A percentile compares a stretch with the other conserved stretches of the same genome.
phyloP scores from a whole-genome alignment of 805 yeast species.

The Teunomyces gatunensis region DNA sequence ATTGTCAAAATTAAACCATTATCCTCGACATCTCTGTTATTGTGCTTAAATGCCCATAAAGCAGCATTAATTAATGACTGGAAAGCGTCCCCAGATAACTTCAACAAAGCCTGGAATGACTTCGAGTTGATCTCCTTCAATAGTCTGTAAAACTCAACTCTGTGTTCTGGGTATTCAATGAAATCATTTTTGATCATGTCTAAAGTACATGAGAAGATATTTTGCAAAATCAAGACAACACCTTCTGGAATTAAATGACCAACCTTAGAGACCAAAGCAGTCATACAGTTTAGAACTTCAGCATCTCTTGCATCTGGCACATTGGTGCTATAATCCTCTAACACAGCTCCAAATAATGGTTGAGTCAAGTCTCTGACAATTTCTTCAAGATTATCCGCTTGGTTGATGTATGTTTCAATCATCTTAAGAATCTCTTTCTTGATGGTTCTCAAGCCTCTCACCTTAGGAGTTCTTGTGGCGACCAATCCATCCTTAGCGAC shows the following conservation, averaged over 20 bases:
- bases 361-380: conserved; percentile 79
- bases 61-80: conserved; percentile 89
- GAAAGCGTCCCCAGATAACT: conserved; percentile 89
- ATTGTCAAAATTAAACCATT: conserved; percentile 82
- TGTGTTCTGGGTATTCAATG: conserved; percentile 95
- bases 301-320: conserved; percentile 98
- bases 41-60: conserved; percentile 97
- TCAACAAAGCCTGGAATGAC: conserved; percentile 81
- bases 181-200: conserved; percentile 95
- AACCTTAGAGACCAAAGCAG: conserved; percentile 82
- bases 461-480: conserved; percentile 93
- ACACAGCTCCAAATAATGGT: conserved; percentile 77
- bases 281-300: conserved; percentile 92
- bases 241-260: conserved; percentile 88
- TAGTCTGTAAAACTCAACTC: conserved; percentile 92
- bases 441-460: conserved; percentile 92
- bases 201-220: conserved; percentile 90
- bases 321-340: conserved; percentile 83
- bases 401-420: conserved; percentile 83
- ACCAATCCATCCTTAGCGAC: conserved; percentile 79
- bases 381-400: conserved; percentile 82
- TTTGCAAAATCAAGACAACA: conserved; percentile 80
- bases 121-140: conserved; percentile 82
- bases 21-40: conserved; percentile 94
- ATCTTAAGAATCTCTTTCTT: conserved; percentile 90